Base-by-base conservation (phyloP, 176 grass and related monocot species). In the Chrysopogon serrulatus region DNA sequence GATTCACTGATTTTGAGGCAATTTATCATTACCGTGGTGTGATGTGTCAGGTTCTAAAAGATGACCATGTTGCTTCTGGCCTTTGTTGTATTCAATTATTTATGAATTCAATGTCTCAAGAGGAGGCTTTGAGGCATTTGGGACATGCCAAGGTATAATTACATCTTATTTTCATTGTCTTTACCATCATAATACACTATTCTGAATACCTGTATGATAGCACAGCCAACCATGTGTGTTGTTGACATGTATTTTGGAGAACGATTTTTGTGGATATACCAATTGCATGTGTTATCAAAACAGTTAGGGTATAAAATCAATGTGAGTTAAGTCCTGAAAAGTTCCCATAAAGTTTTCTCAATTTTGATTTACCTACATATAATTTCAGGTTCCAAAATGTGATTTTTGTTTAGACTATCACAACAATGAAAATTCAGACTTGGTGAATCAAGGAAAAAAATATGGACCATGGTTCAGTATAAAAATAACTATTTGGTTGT, bases 61-160 rank as follows among this genome's bases (percentile, higher is more conserved):
- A 87, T 74, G 96, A 98, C 33, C 88, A 91, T 88, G 92, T 98
- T 79, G 92, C 91, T 86, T 94, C 96, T 84, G 96, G 96, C 72
- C 84, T 95, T 76, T 98, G 96, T 68, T 98, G 96, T 89, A 84
- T 98, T 82, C 96, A 98, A 71, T 83, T 98, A 75, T 98, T 91
- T 49, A 77, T 95, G 87, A 95, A 98, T 86, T 95, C 96, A 41
- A 75, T 87, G 69, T 98, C 92, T 71, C 96, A 98, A 86, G 96
- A 98, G 15, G 96, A 95, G 80, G 91, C 96, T 77, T 73, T 98
- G 83, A 93, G 89, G 72, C 92, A 98, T 88, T 94, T 98, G 73
- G 86, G 83, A 79, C 89, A 98, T 85, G 92, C 92, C 62, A 95
- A 95, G 87, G 95, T 98, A 89, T 73, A 73, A 19, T 73, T 19